Percentiles rank a stretch among this genome's conserved stretches.
phyloP scores from a whole-genome alignment of 306 rosid species.

The Castanea mollissima region DNA sequence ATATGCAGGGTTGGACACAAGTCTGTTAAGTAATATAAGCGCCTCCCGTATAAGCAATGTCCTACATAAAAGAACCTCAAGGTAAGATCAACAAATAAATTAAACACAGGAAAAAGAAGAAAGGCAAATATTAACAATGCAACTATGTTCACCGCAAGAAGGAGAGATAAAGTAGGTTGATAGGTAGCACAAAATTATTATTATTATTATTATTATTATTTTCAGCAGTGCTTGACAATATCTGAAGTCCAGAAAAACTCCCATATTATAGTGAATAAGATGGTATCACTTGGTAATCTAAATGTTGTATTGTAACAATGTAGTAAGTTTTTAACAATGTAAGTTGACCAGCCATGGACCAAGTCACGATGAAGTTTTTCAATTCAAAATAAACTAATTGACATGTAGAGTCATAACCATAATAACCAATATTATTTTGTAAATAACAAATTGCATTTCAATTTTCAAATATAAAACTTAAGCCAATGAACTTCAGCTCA shows the following conservation, averaged over 20 bases:
- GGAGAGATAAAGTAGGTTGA: too few relatives aligned
- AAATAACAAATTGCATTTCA: neutral
- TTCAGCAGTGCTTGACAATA: neutral
- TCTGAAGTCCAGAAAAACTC: neutral
- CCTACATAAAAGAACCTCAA: slow-evolving; percentile 39
- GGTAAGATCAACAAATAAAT: slow-evolving; percentile 14
- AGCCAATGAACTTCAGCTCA: too few relatives aligned
- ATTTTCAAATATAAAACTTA: neutral
- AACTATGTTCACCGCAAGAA: too few relatives aligned
- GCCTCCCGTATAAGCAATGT: slow-evolving; percentile 84
- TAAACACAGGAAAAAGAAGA: slow-evolving; percentile 1
- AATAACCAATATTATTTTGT: neutral
- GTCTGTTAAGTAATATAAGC: slow-evolving; percentile 78
- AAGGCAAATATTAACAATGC: neutral
- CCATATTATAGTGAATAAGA: neutral
- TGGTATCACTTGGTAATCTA: neutral
- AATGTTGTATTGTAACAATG: neutral
- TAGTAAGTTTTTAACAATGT: neutral
- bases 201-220: too few relatives aligned
- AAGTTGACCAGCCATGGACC: neutral
- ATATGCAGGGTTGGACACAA: slow-evolving; percentile 66
- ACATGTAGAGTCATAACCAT: neutral
- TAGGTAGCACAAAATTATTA: too few relatives aligned
- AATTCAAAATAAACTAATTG: too few relatives aligned
- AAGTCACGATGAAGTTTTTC: too few relatives aligned